Evolutionary conservation across 2,329 filamentous ascomycete genomes (phyloP).

Genomic region (Clarireedia hainanense): DNA sequence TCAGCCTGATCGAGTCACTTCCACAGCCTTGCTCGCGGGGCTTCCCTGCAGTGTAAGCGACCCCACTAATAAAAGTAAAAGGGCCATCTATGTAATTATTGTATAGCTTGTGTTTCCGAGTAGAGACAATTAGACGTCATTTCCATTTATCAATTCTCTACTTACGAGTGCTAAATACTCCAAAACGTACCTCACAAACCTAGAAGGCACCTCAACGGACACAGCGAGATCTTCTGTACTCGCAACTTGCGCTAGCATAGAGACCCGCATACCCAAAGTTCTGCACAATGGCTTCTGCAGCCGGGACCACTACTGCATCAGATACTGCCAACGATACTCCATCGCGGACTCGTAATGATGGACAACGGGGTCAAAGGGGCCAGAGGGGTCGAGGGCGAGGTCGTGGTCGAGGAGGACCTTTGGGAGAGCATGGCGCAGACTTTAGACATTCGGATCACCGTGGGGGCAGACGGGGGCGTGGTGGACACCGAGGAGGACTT

Average conservation of each 20-base stretch:
- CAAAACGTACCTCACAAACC: too few species aligned
- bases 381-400: slow-evolving; percentile 30
- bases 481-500: slow-evolving; percentile 14
- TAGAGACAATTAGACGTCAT: background rate
- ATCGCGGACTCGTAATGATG: slow-evolving; percentile 19
- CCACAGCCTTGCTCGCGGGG: slow-evolving; percentile 5
- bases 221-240: background rate
- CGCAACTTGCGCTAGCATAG: background rate
- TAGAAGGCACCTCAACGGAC: background rate
- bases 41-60: background rate
- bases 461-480: slow-evolving; percentile 19
- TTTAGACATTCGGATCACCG: slow-evolving; percentile 11
- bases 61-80: background rate
- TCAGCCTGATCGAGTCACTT: slow-evolving; percentile 4
- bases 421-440: slow-evolving; percentile 25
- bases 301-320: background rate
- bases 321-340: background rate
- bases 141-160: too few species aligned
- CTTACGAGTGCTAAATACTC: too few species aligned
- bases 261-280: background rate
- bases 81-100: slow-evolving; percentile 2
- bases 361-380: slow-evolving; percentile 32
- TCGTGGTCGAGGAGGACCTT: slow-evolving; percentile 5
- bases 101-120: background rate
- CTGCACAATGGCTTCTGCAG: slow-evolving; percentile 13